Evolutionary conservation across 306 rosid genomes (phyloP).

Genomic region (Glycine latifolia): DNA sequence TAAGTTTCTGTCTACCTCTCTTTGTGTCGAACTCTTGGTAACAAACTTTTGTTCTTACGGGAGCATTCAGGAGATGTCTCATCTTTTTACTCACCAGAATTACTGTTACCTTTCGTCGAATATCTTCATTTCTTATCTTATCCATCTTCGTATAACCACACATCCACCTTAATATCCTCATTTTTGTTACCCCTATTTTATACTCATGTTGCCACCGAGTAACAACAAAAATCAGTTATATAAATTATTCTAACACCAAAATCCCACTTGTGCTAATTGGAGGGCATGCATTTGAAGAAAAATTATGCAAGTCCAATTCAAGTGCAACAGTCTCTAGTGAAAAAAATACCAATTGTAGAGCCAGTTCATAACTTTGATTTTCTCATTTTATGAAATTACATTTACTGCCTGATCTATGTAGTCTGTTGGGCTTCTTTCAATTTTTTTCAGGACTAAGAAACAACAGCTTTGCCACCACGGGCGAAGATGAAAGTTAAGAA

Average conservation of each 20-base stretch:
- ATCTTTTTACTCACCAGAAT: no score
- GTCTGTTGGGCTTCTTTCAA: conserved; percentile 20
- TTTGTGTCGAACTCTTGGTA: no score
- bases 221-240: conserved; percentile 23
- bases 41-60: no score
- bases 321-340: conserved; percentile 4
- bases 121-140: no score
- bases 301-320: background rate
- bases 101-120: no score
- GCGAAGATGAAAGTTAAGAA: conserved; percentile 15
- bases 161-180: no score
- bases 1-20: no score
- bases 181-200: no score
- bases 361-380: background rate
- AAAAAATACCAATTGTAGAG: conserved; percentile 14
- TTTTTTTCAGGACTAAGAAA: conserved; percentile 2
- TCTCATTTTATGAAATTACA: conserved; percentile 4
- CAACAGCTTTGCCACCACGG: conserved; percentile 5
- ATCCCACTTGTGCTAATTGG: background rate
- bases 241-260: conserved; percentile 19
- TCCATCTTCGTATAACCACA: no score
- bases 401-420: background rate
- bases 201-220: no score
- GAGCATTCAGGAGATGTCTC: no score
- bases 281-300: conserved; percentile 18